These are phyloP conservation scores for Lignosus rhinocerotis DNA, from an alignment of 1,284 basidiomycete genomes.

Conservation along the genomic window DNA sequence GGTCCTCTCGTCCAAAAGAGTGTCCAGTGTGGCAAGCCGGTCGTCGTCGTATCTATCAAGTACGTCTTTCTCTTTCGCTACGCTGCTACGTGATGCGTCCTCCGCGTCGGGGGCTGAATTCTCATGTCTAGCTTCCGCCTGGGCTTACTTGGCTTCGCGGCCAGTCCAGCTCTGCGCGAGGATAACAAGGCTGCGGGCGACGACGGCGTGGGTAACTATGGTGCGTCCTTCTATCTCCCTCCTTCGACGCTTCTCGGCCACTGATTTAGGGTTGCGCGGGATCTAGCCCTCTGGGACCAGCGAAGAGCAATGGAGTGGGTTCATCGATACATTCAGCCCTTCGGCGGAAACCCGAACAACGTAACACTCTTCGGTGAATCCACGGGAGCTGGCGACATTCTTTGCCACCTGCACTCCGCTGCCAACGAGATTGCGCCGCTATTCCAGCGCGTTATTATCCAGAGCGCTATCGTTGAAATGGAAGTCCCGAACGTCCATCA, in stretches of 20 bases:
- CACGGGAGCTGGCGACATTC: conserved; percentile 70
- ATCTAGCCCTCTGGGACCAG: conserved; percentile 67
- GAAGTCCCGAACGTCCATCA: conserved; percentile 56
- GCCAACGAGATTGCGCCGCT: conserved; percentile 58
- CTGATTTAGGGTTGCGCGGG: conserved; percentile 5
- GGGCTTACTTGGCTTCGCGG: conserved; percentile 72
- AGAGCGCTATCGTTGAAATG: conserved; percentile 62
- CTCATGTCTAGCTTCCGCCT: conserved; percentile 60
- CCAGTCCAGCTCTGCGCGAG: conserved; percentile 59
- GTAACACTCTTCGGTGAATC: conserved; percentile 72
- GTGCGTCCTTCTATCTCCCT: conserved; percentile 36
- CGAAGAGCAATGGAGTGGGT: conserved; percentile 71
- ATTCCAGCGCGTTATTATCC: conserved; percentile 67
- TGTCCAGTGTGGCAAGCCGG: conserved; percentile 57
- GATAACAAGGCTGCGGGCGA: conserved; percentile 65
- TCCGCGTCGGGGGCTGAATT: conserved; percentile 20
- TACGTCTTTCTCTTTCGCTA: conserved; percentile 37
- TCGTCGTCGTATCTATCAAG: conserved; percentile 77
- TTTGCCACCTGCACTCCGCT: conserved; percentile 67
- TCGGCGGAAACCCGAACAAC: conserved; percentile 72
- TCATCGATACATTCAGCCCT: conserved; percentile 60
- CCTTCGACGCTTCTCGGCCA: background rate
- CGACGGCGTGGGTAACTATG: conserved; percentile 76
- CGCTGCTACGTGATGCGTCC: conserved; percentile 5
- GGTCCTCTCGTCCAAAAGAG: conserved; percentile 69